Percentiles rank a stretch among this genome's conserved stretches.
Conservation (phyloP, 2,329 filamentous ascomycete genomes). For the Diaporthe batatas region DNA sequence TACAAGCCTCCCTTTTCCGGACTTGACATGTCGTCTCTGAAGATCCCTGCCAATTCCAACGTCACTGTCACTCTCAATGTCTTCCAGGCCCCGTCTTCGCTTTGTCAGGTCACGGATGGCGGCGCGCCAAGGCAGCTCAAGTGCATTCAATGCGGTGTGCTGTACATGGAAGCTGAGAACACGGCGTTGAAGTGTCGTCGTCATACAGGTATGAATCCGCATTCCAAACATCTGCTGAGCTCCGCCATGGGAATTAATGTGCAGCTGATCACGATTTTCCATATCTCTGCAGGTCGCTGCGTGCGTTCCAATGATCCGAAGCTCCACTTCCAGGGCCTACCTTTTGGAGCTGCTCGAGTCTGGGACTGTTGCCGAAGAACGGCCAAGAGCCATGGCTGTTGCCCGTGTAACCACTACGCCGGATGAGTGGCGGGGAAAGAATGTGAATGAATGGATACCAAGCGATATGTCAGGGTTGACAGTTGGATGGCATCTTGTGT, state of each 20-base stretch:
- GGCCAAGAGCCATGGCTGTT: not conserved
- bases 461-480: not conserved
- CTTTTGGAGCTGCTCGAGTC: not conserved
- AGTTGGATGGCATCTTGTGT: not conserved
- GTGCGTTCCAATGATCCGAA: not conserved
- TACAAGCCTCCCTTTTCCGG: not conserved
- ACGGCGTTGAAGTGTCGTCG: not conserved
- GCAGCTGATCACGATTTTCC: not conserved
- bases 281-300: not conserved
- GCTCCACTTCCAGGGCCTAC: not conserved
- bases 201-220: not conserved
- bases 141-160: not conserved
- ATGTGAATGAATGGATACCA: not conserved
- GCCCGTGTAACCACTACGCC: not conserved
- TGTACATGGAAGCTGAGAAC: not conserved
- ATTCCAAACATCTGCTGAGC: not conserved
- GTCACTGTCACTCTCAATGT: not conserved
- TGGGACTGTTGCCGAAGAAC: conserved; percentile 1
- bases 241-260: no score
- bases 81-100: not conserved
- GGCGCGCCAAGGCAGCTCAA: not conserved
- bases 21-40: not conserved
- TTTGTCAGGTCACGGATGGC: not conserved
- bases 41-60: conserved; percentile 4
- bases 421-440: not conserved